A percentile compares a stretch with the other conserved stretches of the same genome.
Conservation (phyloP, 257 asterid genomes). For the Solanum corneliomulleri region DNA sequence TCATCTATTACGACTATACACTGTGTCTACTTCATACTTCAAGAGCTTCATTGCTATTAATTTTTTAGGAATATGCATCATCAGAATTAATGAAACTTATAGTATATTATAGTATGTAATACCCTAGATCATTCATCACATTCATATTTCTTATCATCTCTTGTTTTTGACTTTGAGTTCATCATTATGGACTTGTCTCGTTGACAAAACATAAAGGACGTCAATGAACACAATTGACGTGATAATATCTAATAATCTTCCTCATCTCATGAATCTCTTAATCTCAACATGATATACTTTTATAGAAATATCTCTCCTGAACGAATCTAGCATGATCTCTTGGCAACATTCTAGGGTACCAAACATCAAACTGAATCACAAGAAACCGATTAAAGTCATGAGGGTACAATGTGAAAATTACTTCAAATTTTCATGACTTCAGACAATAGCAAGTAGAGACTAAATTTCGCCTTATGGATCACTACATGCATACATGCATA, state of each 20-base stretch:
- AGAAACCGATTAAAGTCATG: neutral
- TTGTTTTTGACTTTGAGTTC: neutral
- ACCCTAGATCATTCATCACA: neutral
- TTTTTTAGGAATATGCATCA: neutral
- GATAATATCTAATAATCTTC: neutral
- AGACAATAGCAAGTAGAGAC: neutral
- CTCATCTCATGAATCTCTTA: neutral
- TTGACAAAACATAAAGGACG: neutral
- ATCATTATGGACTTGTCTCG: neutral
- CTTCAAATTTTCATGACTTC: neutral
- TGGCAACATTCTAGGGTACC: neutral
- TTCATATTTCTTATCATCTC: neutral
- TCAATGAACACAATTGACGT: neutral
- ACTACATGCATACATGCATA: neutral
- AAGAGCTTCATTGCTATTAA: neutral
- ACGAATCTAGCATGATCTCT: neutral
- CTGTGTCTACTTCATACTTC: neutral
- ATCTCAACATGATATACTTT: neutral
- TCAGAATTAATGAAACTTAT: neutral
- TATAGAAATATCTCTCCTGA: neutral
- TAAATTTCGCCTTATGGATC: neutral
- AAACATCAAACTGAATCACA: neutral
- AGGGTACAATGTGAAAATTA: neutral
- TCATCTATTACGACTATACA: too few relatives aligned
- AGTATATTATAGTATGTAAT: neutral